A percentile compares a stretch with the other conserved stretches of the same genome.
Conservation (phyloP, 2,329 filamentous ascomycete species). For the Exophiala oligosperma region DNA sequence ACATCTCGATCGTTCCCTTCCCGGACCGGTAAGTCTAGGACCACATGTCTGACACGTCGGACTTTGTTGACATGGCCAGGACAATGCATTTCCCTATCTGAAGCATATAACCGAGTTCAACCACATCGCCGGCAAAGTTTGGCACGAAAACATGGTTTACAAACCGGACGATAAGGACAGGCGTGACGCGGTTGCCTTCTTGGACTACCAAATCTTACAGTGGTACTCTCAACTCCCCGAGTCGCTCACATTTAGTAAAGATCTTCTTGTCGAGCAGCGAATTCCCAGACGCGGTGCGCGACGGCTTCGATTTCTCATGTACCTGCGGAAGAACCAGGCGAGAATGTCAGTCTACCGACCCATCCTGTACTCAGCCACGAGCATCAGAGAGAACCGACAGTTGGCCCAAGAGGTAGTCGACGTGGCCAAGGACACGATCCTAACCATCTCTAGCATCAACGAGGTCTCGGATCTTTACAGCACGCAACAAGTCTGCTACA, state of each 20-base stretch:
- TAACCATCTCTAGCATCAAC: conserved; percentile 61
- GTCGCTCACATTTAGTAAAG: conserved; percentile 56
- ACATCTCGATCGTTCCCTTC: conserved; percentile 79
- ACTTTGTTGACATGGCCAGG: conserved; percentile 29
- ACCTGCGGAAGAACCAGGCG: conserved; percentile 85
- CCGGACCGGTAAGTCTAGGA: conserved; percentile 65
- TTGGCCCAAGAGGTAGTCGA: conserved; percentile 71
- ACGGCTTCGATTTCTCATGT: conserved; percentile 78
- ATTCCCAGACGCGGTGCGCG: conserved; percentile 57
- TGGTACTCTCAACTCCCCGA: conserved; percentile 79
- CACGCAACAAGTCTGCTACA: conserved; percentile 64
- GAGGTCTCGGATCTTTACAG: conserved; percentile 64
- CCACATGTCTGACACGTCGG: no score
- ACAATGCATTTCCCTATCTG: conserved; percentile 63
- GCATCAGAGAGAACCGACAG: conserved; percentile 72
- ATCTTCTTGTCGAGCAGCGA: conserved; percentile 50
- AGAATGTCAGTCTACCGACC: conserved; percentile 86
- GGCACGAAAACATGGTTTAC: conserved; percentile 73
- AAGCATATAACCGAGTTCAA: conserved; percentile 84
- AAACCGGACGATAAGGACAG: conserved; percentile 66
- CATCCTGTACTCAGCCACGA: conserved; percentile 78
- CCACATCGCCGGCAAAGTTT: conserved; percentile 80
- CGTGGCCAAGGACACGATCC: conserved; percentile 65
- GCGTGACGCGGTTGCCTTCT: conserved; percentile 71
- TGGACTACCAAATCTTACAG: conserved; percentile 80